These are phyloP conservation scores for Coemansia sp. DNA, from an alignment of 192 early-diverging fungal species.

Conservation along the genomic window DNA sequence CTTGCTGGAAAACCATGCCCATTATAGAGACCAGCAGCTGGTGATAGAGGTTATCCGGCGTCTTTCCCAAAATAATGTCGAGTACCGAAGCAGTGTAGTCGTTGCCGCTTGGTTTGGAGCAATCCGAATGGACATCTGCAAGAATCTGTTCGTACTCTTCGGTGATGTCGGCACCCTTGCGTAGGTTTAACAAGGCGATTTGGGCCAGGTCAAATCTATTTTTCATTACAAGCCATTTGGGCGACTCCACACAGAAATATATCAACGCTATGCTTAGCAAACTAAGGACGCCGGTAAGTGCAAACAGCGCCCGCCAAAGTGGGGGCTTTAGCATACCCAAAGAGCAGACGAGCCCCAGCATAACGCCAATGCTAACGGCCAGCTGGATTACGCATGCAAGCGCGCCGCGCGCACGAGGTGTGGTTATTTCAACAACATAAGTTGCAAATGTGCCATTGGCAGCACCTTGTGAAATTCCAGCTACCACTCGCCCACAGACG, in stretches of 20 bases:
- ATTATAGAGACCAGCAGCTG: constrained; percentile 64
- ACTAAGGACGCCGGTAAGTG: constrained; percentile 60
- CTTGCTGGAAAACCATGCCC: constrained; percentile 73
- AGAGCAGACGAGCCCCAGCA: constrained; percentile 63
- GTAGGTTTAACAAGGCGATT: constrained; percentile 55
- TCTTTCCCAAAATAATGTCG: constrained; percentile 57
- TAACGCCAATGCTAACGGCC: constrained; percentile 73
- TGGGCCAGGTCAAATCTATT: constrained; percentile 58
- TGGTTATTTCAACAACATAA: constrained; percentile 77
- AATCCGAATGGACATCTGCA: neutral
- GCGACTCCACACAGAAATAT: constrained; percentile 73
- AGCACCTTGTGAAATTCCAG: constrained; percentile 72
- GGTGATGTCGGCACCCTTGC: constrained; percentile 26
- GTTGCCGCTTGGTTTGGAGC: neutral
- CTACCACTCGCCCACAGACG: constrained; percentile 65
- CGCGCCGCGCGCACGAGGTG: constrained; percentile 65
- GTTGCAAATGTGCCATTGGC: constrained; percentile 59
- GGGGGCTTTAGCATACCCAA: constrained; percentile 61
- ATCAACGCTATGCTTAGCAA: constrained; percentile 55
- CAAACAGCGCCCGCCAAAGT: constrained; percentile 72
- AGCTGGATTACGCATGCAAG: constrained; percentile 74
- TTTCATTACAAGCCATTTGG: constrained; percentile 67
- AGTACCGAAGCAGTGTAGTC: constrained; percentile 42
- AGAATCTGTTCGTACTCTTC: constrained; percentile 43
- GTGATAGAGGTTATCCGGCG: constrained; percentile 4